These are phyloP conservation scores for Boletus speciosus DNA, from an alignment of 768 basidiomycete genomes.

Conservation along the genomic window DNA sequence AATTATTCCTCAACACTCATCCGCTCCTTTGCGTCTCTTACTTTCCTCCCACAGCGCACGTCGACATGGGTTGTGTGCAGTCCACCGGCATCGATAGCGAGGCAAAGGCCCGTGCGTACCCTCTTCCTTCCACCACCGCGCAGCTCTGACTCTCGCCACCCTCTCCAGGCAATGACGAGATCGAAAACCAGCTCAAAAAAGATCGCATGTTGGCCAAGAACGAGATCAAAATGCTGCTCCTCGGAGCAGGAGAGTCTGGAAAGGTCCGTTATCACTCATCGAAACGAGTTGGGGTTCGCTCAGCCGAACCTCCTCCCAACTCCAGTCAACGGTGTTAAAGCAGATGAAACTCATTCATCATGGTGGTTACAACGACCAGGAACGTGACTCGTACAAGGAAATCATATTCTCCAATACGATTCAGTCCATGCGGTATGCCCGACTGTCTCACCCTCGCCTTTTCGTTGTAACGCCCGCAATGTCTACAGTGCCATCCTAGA, in stretches of 20 bases:
- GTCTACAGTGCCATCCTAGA: conserved; percentile 76
- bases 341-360: conserved; percentile 98
- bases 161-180: conserved; percentile 82
- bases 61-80: conserved; percentile 70
- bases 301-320: neutral
- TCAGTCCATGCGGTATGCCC: conserved; percentile 84
- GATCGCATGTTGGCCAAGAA: conserved; percentile 88
- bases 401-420: conserved; percentile 93
- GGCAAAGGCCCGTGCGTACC: conserved; percentile 74
- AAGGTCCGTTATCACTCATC: conserved; percentile 52
- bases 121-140: neutral
- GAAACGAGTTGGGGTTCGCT: neutral
- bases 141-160: neutral
- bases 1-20: conserved; percentile 21
- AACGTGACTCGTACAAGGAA: conserved; percentile 92
- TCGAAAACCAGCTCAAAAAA: conserved; percentile 87
- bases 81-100: conserved; percentile 70
- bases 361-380: conserved; percentile 82
- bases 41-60: neutral
- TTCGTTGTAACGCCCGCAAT: neutral
- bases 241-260: conserved; percentile 96
- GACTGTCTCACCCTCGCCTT: neutral
- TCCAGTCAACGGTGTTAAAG: conserved; percentile 84
- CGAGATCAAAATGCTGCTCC: conserved; percentile 93
- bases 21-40: conserved; percentile 18